phyloP scores from a whole-genome alignment of 129 eudicot species.

The Lonicera japonica region DNA sequence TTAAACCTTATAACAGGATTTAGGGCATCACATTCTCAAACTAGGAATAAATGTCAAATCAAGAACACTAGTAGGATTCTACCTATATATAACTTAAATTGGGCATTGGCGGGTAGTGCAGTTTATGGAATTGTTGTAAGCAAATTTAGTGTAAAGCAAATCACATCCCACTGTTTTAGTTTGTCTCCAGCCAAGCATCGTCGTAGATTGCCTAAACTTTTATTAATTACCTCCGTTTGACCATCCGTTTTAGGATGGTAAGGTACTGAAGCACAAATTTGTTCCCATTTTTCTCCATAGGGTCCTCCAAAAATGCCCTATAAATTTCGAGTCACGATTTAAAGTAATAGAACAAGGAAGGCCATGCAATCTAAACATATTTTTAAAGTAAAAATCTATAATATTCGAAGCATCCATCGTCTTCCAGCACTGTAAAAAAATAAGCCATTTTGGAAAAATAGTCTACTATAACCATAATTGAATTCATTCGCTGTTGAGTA shows the following conservation, averaged over 20 bases:
- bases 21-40: too few species aligned
- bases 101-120: neutral
- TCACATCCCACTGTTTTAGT: neutral
- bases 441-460: neutral
- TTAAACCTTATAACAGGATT: too few species aligned
- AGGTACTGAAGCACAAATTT: neutral
- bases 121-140: neutral
- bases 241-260: neutral
- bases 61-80: neutral
- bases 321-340: neutral
- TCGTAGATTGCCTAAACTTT: neutral
- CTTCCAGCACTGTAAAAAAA: neutral
- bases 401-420: neutral
- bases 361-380: neutral
- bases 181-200: neutral
- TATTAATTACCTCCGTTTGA: neutral
- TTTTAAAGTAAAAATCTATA: neutral
- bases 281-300: neutral
- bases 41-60: neutral
- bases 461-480: neutral
- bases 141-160: neutral
- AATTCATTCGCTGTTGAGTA: neutral
- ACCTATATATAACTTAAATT: neutral
- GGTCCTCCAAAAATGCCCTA: neutral
- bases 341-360: neutral